Percentiles rank a stretch among this genome's conserved stretches.
phyloP scores from a whole-genome alignment of 495 filamentous ascomycete species.

The Apiosordaria backusii region DNA sequence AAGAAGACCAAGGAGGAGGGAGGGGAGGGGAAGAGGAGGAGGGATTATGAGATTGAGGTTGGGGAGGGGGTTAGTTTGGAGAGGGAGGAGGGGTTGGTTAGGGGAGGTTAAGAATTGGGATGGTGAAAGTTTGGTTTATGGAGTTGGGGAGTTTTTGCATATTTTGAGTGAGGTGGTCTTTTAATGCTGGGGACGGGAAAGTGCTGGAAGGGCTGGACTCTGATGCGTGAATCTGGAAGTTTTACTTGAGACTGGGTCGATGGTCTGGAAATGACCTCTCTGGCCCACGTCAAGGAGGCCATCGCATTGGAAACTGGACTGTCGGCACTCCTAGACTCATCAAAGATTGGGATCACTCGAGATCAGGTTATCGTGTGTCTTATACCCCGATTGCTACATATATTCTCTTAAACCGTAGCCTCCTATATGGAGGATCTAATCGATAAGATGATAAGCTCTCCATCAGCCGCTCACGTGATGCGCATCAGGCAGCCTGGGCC shows the following conservation, averaged over 20 bases:
- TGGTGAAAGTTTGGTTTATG: background rate
- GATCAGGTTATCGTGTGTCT: background rate
- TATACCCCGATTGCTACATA: background rate
- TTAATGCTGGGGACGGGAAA: background rate
- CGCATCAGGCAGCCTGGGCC: slow-evolving; percentile 8
- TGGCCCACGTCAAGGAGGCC: too few species aligned
- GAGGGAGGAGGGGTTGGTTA: slow-evolving; percentile 37
- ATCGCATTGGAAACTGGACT: background rate
- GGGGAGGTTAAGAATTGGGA: slow-evolving; percentile 21
- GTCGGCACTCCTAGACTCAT: background rate
- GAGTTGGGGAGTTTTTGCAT: background rate
- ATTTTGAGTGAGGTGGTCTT: background rate
- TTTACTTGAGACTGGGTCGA: too few species aligned
- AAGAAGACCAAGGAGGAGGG: slow-evolving; percentile 33
- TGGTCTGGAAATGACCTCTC: too few species aligned
- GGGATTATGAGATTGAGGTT: slow-evolving; percentile 1
- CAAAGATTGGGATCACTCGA: background rate
- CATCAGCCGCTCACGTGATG: slow-evolving; percentile 27
- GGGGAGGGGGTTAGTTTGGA: slow-evolving; percentile 33
- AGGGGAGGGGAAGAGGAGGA: slow-evolving; percentile 7
- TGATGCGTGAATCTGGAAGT: too few species aligned
- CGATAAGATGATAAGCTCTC: slow-evolving; percentile 10
- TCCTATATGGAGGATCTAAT: background rate
- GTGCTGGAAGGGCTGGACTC: background rate
- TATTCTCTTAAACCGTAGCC: background rate